A percentile compares a stretch with the other conserved stretches of the same genome.
These are phyloP conservation scores for Secale cereale DNA, from an alignment of 176 grass and related monocot species.

Conservation along the genomic window DNA sequence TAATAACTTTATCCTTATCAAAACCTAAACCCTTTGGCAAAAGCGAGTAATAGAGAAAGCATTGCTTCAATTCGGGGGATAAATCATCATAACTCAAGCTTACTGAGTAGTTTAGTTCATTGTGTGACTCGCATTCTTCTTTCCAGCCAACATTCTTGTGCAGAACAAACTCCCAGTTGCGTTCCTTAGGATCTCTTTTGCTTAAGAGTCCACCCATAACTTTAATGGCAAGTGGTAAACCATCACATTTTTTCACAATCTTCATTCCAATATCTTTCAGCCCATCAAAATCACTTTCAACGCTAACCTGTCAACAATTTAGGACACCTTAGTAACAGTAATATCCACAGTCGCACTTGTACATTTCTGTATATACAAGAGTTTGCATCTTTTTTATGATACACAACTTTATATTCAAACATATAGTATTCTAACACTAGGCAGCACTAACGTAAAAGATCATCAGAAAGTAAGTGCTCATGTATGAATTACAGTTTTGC, in stretches of 20 bases:
- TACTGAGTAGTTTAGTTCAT: background rate
- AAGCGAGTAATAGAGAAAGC: background rate
- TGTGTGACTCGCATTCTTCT: background rate
- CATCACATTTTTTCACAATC: background rate
- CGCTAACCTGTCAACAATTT: background rate
- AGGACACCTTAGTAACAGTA: background rate
- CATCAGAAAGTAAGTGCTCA: too few species aligned
- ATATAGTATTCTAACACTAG: too few species aligned
- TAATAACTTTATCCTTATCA: rapidly evolving
- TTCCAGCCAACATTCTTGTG: background rate
- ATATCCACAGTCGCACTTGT: background rate
- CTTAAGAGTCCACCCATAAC: background rate
- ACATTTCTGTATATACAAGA: background rate
- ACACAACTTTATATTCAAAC: too few species aligned
- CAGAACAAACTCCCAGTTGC: background rate
- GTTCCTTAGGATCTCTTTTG: background rate
- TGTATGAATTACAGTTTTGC: too few species aligned
- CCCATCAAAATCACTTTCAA: background rate
- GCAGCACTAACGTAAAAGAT: too few species aligned
- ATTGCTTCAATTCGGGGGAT: background rate
- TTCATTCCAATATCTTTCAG: background rate
- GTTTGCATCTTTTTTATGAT: too few species aligned
- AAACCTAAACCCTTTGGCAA: background rate
- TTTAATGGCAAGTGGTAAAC: background rate
- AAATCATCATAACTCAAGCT: background rate